A percentile compares a stretch with the other conserved stretches of the same genome.
Conservation (phyloP, 306 rosid species). For the Begonia peltatifolia region DNA sequence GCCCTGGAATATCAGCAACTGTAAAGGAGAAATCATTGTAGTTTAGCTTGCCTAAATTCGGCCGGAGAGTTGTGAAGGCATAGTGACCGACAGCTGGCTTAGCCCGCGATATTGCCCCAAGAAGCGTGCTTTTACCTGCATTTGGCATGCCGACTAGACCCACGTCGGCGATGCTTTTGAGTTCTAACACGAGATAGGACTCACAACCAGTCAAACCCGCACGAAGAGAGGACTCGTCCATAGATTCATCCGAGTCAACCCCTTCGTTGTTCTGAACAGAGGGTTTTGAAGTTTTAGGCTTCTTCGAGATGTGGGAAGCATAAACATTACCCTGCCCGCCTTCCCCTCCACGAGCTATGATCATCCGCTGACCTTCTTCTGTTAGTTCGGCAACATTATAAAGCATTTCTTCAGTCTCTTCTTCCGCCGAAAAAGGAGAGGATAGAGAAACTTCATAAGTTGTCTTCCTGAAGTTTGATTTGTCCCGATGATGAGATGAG, state of each 20-base stretch:
- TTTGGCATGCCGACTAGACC: conserved; percentile 95
- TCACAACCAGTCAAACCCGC: conserved; percentile 58
- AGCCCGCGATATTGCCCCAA: conserved; percentile 80
- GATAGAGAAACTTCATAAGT: conserved; percentile 18
- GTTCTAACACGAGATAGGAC: conserved; percentile 59
- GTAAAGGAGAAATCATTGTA: conserved; percentile 73
- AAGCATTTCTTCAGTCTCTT: conserved; percentile 26
- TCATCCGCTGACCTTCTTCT: conserved; percentile 50
- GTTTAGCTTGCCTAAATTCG: conserved; percentile 78
- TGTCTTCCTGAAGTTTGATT: conserved; percentile 17
- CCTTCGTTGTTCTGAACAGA: conserved; percentile 9
- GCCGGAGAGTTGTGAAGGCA: conserved; percentile 87
- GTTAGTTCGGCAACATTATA: conserved; percentile 67
- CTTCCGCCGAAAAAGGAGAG: conserved; percentile 10
- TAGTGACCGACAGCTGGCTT: conserved; percentile 76
- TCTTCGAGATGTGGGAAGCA: conserved; percentile 28
- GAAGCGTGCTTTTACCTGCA: conserved; percentile 93
- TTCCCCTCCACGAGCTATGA: conserved; percentile 64
- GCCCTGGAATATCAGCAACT: conserved; percentile 90
- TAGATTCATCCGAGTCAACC: conserved; percentile 14
- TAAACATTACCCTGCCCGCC: conserved; percentile 63
- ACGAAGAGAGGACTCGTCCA: conserved; percentile 26
- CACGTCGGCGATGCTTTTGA: conserved; percentile 89
- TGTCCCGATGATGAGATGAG: conserved; percentile 9
- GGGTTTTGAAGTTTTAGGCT: conserved; percentile 12